Percentiles rank a stretch among this genome's conserved stretches.
phyloP scores from a whole-genome alignment of 345 rosid species.

The Stellera chamaejasme region DNA sequence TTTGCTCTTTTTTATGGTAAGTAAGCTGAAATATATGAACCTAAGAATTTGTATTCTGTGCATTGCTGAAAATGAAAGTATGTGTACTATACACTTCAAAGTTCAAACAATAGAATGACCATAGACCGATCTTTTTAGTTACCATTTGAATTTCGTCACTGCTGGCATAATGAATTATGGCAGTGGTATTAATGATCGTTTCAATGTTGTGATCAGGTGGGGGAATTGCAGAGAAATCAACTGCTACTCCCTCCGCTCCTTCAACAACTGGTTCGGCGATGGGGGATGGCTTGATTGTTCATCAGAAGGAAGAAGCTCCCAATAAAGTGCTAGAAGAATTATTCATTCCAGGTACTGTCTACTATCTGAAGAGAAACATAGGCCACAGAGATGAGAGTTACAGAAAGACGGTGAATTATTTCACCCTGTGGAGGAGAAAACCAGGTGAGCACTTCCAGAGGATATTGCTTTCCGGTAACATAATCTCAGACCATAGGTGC shows the following conservation, averaged over 20 bases:
- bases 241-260: slow-evolving; percentile 8
- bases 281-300: slow-evolving; percentile 9
- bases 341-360: slow-evolving; percentile 68
- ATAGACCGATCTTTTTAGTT: background rate
- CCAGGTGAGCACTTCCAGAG: slow-evolving; percentile 84
- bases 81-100: too few species aligned
- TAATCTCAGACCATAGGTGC: slow-evolving; percentile 83
- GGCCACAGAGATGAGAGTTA: slow-evolving; percentile 6
- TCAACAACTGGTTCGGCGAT: slow-evolving; percentile 13
- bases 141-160: background rate
- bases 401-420: slow-evolving; percentile 37
- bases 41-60: too few species aligned
- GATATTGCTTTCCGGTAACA: slow-evolving; percentile 73
- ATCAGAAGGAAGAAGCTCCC: slow-evolving; percentile 15
- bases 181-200: background rate
- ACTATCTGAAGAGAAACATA: slow-evolving; percentile 64
- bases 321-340: slow-evolving; percentile 42
- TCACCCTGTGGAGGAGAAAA: slow-evolving; percentile 72
- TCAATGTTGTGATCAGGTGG: slow-evolving; percentile 21
- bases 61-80: too few species aligned
- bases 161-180: background rate
- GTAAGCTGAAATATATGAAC: too few species aligned
- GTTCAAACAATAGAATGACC: too few species aligned
- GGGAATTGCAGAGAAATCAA: slow-evolving; percentile 15
- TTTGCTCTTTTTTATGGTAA: too few species aligned